Base-by-base conservation (phyloP, 768 basidiomycete species). In the Tephrocybe sp. region DNA sequence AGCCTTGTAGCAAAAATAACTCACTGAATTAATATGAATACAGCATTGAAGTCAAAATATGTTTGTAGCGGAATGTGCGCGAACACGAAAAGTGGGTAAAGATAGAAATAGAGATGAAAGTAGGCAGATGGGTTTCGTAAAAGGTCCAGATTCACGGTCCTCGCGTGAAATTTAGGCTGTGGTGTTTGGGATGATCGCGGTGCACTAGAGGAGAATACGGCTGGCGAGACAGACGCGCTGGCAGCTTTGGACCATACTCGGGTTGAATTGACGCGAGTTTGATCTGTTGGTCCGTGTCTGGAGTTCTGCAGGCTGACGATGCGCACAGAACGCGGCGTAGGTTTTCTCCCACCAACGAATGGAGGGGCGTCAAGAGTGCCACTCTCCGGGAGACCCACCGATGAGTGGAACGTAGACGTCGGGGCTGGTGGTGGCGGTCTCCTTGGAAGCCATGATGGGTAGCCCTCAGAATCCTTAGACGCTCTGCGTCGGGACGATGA, bases 1-100 rank as follows among this genome's bases (percentile, higher is more conserved):
- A 49, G 45, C 53, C 53, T 33, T 51, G 35, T 32, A 32, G 39
- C 45, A 23, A 31, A 33, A n/a, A 39, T 14, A 17, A 85, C 92
- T 72, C 62, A 93, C 91, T 92, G 83, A 36, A 92, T 64, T 59
- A 94, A 66, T 58, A 92, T 83, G 70, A 84, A 95, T 57, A 87
- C 83, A 59, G 85, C 83, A 65, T 94, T 93, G 66, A 93, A 92
- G 63, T 96, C 93, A 65, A 95, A 84, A 63, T 87, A 94, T 0
- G 86, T 83, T 65, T 93, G 91, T 8, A 89, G 64, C 20, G 83
- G 82, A 35, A 91, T 69, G 62, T 90, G 85, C 16, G 80, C 82
- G 64, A 92, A 82, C 5, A 82, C 76, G 55, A 91, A 65, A 13
- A 91, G 35, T n/a, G 86, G 87, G 63, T 81, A 83, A 31, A 87